Conservation (phyloP, 805 yeast species). For the Lipomyces sp. region DNA sequence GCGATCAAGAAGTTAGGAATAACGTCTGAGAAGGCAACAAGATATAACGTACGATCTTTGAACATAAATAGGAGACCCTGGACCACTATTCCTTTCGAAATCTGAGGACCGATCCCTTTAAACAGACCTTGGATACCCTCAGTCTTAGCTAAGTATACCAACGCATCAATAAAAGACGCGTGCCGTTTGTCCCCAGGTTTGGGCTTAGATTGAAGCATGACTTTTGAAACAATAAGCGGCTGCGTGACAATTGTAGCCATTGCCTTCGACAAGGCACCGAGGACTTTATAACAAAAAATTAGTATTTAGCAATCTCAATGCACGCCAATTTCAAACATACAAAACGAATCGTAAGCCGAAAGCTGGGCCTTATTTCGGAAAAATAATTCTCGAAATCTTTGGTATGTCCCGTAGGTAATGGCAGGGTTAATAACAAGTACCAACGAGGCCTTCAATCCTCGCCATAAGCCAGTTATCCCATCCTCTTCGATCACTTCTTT, state of each 20-base stretch:
- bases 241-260: conserved; percentile 81
- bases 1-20: conserved; percentile 42
- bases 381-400: conserved; percentile 56
- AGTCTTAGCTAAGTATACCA: conserved; percentile 61
- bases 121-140: conserved; percentile 71
- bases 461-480: conserved; percentile 77
- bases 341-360: conserved; percentile 33
- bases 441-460: conserved; percentile 78
- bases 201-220: conserved; percentile 65
- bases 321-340: conserved; percentile 13
- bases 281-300: conserved; percentile 51
- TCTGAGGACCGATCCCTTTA: conserved; percentile 81
- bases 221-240: conserved; percentile 84
- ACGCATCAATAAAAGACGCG: conserved; percentile 63
- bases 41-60: conserved; percentile 57
- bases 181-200: conserved; percentile 48
- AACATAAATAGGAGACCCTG: conserved; percentile 85
- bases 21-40: conserved; percentile 37
- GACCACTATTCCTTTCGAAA: conserved; percentile 78
- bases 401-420: conserved; percentile 82
- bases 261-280: conserved; percentile 85
- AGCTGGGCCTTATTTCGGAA: conserved; percentile 20
- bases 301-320: neutral
- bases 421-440: conserved; percentile 83
- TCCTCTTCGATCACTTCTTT: conserved; percentile 62